Percentiles rank a stretch among this genome's conserved stretches.
phyloP scores from a whole-genome alignment of 2,329 filamentous ascomycete species.

The Aspergillus pseudoglaucus region DNA sequence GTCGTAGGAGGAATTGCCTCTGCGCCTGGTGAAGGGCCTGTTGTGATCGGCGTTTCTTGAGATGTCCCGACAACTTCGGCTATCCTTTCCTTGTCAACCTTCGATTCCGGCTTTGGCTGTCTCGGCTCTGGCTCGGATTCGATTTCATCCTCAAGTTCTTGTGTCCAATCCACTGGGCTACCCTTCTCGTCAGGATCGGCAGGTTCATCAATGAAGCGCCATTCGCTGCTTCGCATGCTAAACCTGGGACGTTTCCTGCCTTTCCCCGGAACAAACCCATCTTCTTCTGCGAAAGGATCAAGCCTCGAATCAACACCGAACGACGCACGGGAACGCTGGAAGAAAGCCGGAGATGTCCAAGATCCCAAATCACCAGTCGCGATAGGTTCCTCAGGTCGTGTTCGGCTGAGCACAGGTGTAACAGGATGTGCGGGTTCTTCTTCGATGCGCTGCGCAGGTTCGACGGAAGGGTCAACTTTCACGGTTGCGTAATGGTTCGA shows the following conservation, averaged over 20 bases:
- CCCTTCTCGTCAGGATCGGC: constrained; percentile 58
- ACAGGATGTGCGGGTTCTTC: constrained; percentile 13
- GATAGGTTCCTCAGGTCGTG: constrained; percentile 4
- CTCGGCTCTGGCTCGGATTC: neutral
- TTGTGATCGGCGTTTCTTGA: neutral
- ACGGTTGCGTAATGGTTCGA: constrained; percentile 31
- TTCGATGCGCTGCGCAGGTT: constrained; percentile 17
- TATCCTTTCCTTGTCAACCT: neutral
- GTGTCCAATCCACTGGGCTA: constrained; percentile 20
- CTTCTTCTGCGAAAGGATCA: constrained; percentile 63
- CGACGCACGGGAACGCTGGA: constrained; percentile 64
- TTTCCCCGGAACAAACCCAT: constrained; percentile 53
- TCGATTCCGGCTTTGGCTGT: neutral
- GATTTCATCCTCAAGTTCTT: constrained; percentile 20
- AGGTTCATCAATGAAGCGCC: constrained; percentile 68
- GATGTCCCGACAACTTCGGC: neutral
- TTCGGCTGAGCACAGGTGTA: constrained; percentile 19
- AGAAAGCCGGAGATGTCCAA: constrained; percentile 73
- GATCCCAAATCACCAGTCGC: constrained; percentile 42
- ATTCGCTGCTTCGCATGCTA: constrained; percentile 59
- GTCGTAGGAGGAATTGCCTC: neutral
- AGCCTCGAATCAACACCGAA: constrained; percentile 60
- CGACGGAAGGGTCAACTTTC: constrained; percentile 46
- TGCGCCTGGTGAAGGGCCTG: neutral
- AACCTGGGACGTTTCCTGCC: constrained; percentile 66